Evolutionary conservation across 495 filamentous ascomycete species (phyloP).

Genomic region (Glonium stellatum): DNA sequence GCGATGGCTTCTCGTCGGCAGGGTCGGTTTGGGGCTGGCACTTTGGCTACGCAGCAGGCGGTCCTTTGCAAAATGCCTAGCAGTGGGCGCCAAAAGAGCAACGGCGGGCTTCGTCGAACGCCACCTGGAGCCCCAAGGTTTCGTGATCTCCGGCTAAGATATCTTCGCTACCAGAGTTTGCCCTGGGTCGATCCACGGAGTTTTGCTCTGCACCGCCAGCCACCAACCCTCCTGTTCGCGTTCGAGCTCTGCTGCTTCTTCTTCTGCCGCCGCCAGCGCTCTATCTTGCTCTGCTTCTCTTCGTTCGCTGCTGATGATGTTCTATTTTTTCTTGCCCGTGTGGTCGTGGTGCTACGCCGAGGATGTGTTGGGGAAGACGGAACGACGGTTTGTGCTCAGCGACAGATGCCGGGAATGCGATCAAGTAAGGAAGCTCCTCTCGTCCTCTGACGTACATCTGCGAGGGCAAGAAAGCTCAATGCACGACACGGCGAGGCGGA

Average conservation of each 20-base stretch:
- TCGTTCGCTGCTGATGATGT: neutral
- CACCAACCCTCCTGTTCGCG: neutral
- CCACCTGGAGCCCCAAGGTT: slow-evolving; percentile 13
- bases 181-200: neutral
- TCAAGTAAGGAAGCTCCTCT: slow-evolving; percentile 23
- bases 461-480: neutral
- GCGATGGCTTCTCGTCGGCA: neutral
- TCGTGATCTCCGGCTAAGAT: slow-evolving; percentile 5
- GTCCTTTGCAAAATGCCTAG: too few species aligned
- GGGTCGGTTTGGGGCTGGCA: neutral
- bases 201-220: neutral
- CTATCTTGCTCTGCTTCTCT: slow-evolving; percentile 6
- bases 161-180: slow-evolving; percentile 11
- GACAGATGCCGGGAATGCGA: slow-evolving; percentile 20
- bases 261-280: neutral
- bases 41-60: neutral
- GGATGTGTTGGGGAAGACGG: slow-evolving; percentile 12
- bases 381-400: slow-evolving; percentile 21
- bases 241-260: neutral
- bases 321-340: neutral
- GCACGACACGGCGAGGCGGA: slow-evolving; percentile 8
- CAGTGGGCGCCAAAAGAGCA: neutral
- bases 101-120: slow-evolving; percentile 5
- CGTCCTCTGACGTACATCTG: slow-evolving; percentile 15
- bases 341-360: slow-evolving; percentile 16